Evolutionary conservation across 768 basidiomycete species (phyloP).

Genomic region (Paxillus ammoniavirescens): DNA sequence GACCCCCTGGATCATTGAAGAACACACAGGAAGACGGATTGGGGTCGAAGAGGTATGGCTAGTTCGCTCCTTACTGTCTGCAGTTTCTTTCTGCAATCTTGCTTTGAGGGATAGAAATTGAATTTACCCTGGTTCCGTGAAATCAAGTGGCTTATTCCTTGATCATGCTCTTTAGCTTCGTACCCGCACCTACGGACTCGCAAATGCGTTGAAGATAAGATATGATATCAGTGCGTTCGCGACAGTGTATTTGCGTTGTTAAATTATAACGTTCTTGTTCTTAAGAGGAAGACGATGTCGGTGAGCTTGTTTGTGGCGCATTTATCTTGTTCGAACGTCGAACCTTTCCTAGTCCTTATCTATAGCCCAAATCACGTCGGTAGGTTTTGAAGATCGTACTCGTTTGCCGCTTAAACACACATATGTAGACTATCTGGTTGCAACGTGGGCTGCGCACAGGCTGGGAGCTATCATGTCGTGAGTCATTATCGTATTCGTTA

Average conservation of each 20-base stretch:
- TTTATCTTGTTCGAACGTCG: neutral
- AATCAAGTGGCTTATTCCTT: neutral
- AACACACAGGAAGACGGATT: slow-evolving; percentile 28
- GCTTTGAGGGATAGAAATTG: neutral
- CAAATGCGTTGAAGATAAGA: slow-evolving; percentile 29
- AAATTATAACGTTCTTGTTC: neutral
- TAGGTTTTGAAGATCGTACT: slow-evolving; percentile 19
- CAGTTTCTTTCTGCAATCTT: neutral
- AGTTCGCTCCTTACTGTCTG: neutral
- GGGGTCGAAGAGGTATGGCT: slow-evolving; percentile 30
- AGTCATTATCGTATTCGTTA: slow-evolving; percentile 19
- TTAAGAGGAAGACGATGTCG: slow-evolving; percentile 30
- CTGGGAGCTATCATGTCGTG: slow-evolving; percentile 53
- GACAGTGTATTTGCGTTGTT: neutral
- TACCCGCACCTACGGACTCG: slow-evolving; percentile 27
- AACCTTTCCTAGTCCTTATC: slow-evolving; percentile 43
- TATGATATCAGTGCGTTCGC: slow-evolving; percentile 29
- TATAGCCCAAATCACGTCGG: slow-evolving; percentile 64
- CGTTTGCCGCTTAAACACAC: neutral
- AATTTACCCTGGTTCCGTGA: neutral
- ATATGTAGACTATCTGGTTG: slow-evolving; percentile 46
- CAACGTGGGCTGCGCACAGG: slow-evolving; percentile 49
- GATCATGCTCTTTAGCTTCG: slow-evolving; percentile 20
- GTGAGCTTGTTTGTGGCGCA: slow-evolving; percentile 14
- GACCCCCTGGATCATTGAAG: slow-evolving; percentile 35